Conservation (phyloP, 2,329 filamentous ascomycete genomes). For the Scedosporium minutisporum region DNA sequence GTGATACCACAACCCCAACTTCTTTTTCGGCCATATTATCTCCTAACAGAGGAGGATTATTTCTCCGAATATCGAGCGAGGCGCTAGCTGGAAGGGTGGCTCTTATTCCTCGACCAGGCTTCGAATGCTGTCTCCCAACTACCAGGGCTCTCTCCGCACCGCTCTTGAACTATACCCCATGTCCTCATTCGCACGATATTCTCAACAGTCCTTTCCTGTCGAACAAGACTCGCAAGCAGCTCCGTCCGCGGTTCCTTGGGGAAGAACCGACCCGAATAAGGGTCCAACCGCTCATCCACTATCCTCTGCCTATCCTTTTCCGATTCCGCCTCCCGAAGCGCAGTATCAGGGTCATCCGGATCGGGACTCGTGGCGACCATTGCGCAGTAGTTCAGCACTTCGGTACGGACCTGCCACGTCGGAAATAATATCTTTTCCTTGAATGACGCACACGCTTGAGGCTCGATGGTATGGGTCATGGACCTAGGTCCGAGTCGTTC, state of each 20-base stretch:
- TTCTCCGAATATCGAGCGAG: not conserved
- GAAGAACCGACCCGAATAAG: constrained; percentile 79
- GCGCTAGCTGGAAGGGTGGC: not conserved
- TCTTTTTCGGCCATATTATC: no score
- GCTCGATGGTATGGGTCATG: constrained; percentile 41
- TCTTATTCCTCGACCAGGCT: constrained; percentile 42
- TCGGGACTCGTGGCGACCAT: constrained; percentile 80
- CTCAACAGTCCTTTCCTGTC: constrained; percentile 69
- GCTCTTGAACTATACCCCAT: constrained; percentile 68
- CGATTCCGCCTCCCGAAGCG: constrained; percentile 60
- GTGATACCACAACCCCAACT: not conserved
- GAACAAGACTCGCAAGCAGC: constrained; percentile 60
- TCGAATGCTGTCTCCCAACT: constrained; percentile 58
- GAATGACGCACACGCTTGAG: constrained; percentile 58
- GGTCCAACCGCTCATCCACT: constrained; percentile 82
- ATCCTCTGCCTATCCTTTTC: constrained; percentile 61
- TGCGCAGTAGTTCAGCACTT: constrained; percentile 83
- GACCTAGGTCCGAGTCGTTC: constrained; percentile 47
- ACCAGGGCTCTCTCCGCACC: constrained; percentile 53
- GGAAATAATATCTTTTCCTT: constrained; percentile 74
- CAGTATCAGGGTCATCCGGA: constrained; percentile 71
- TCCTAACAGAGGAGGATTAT: not conserved
- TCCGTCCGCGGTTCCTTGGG: constrained; percentile 72
- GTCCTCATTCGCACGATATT: constrained; percentile 70
- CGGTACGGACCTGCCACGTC: constrained; percentile 73